Conservation (phyloP, 768 basidiomycete genomes). For the Amanita muscaria region DNA sequence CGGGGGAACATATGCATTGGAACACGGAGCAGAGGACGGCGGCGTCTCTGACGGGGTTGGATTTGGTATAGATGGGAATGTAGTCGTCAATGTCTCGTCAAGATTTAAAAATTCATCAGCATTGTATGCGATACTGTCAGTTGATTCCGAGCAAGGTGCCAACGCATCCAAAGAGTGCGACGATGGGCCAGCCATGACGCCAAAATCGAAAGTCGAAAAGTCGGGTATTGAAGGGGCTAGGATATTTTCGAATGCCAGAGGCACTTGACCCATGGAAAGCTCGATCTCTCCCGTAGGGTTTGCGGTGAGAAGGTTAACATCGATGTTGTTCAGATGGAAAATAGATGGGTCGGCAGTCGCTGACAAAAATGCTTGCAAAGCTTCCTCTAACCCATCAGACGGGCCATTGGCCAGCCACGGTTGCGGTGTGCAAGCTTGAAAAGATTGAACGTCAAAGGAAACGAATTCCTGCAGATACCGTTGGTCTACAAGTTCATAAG, state of each 20-base stretch:
- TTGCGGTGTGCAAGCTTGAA: constrained; percentile 8
- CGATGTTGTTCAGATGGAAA: constrained; percentile 27
- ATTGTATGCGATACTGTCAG: constrained; percentile 17
- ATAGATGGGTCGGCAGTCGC: constrained; percentile 24
- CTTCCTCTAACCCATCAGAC: constrained; percentile 13
- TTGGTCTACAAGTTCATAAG: neutral
- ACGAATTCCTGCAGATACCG: constrained; percentile 13
- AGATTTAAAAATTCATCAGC: constrained; percentile 32
- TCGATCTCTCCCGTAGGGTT: constrained; percentile 31
- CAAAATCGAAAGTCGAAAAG: constrained; percentile 15
- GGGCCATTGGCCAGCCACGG: constrained; percentile 7
- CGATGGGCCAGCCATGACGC: constrained; percentile 11
- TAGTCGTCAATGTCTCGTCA: constrained; percentile 11
- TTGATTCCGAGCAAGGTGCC: neutral
- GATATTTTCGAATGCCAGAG: constrained; percentile 6
- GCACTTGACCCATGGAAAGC: constrained; percentile 22
- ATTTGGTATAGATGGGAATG: constrained; percentile 1
- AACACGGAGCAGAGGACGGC: too few relatives aligned
- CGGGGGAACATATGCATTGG: constrained; percentile 40
- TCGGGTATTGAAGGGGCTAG: constrained; percentile 14
- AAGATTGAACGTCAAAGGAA: constrained; percentile 15
- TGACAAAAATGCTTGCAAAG: constrained; percentile 23
- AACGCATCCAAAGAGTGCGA: constrained; percentile 5
- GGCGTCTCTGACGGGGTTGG: too few relatives aligned
- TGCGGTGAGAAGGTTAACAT: constrained; percentile 20